Percentiles rank a stretch among this genome's conserved stretches.
These are phyloP conservation scores for Calonectria crousiana DNA, from an alignment of 2,329 filamentous ascomycete species.

Conservation along the genomic window DNA sequence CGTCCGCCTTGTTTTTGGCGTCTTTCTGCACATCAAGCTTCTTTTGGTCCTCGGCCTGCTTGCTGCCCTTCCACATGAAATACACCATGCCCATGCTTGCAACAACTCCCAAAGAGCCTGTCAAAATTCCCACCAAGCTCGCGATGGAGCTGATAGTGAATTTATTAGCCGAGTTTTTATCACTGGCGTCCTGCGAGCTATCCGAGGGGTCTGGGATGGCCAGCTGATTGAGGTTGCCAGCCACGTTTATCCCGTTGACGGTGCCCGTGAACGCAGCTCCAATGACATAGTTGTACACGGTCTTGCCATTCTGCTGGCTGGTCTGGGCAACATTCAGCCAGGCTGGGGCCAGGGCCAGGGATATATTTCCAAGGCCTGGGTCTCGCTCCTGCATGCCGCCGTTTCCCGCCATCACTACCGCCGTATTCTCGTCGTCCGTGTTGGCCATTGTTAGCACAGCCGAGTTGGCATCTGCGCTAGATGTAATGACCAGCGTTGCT, in stretches of 20 bases:
- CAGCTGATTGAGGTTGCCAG: constrained; percentile 3
- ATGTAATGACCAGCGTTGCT: neutral
- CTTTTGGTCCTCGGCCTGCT: neutral
- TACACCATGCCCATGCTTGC: neutral
- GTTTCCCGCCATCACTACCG: neutral
- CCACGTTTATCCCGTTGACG: neutral
- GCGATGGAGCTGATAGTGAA: neutral
- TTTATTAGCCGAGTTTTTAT: neutral
- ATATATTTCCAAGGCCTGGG: neutral
- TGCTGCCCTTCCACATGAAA: neutral
- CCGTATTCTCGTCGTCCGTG: neutral
- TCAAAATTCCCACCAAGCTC: neutral
- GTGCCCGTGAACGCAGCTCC: constrained; percentile 7
- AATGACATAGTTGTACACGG: neutral
- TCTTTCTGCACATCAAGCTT: neutral
- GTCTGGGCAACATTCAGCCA: constrained; percentile 1
- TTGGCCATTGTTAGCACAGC: neutral
- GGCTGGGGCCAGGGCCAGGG: neutral
- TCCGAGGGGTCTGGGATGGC: neutral
- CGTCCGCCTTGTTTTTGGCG: neutral
- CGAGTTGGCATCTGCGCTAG: neutral
- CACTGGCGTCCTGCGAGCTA: neutral
- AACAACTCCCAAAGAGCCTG: neutral
- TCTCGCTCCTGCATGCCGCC: neutral
- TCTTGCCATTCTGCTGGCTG: neutral